phyloP scores from a whole-genome alignment of 306 rosid genomes.

The Casuarina equisetifolia region DNA sequence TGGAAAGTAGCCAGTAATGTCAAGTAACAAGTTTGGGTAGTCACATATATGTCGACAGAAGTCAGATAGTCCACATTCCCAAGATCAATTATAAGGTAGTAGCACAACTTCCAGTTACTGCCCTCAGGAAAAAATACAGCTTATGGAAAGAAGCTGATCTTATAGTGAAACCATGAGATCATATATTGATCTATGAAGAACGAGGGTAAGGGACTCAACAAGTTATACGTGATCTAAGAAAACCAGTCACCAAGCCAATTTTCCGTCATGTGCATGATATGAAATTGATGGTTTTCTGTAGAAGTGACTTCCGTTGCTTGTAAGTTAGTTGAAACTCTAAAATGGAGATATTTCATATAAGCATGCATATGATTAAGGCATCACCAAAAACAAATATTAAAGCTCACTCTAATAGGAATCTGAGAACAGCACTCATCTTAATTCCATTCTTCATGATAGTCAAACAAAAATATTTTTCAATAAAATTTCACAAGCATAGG shows the following conservation, averaged over 20 bases:
- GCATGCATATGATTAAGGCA: background rate
- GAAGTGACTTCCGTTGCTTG: background rate
- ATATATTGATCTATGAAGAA: background rate
- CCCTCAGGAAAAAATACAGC: background rate
- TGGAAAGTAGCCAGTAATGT: background rate
- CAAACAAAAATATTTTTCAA: background rate
- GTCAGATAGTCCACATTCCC: background rate
- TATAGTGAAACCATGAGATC: background rate
- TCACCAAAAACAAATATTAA: too few species aligned
- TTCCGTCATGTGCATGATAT: background rate
- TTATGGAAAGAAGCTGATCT: background rate
- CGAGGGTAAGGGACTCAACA: background rate
- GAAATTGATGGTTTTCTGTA: background rate
- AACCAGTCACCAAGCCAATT: background rate
- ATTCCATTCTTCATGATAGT: background rate
- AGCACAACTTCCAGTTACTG: background rate
- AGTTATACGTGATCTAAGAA: too few species aligned
- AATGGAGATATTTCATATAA: background rate
- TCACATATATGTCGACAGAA: background rate
- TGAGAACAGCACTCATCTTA: background rate
- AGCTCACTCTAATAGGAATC: background rate
- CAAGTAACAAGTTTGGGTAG: background rate
- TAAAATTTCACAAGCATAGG: conserved; percentile 3
- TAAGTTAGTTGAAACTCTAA: background rate
- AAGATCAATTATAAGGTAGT: background rate